These are phyloP conservation scores for Chalaropsis thielavioides DNA, from an alignment of 2,329 filamentous ascomycete genomes.

Conservation along the genomic window DNA sequence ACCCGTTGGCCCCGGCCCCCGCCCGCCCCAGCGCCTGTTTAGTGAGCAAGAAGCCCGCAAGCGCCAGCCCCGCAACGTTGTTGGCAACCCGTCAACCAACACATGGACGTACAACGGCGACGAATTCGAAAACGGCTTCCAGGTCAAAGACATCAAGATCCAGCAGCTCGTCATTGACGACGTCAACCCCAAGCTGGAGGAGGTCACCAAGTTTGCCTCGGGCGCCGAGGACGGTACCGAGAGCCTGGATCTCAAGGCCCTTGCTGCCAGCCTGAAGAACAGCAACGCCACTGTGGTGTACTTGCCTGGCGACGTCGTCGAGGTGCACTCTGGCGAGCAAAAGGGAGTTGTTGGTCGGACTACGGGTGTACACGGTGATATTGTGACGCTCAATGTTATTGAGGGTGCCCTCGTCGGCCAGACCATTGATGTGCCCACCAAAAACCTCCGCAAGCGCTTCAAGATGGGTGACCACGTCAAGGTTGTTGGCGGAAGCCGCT, in stretches of 20 bases:
- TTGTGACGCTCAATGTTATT: slow-evolving; percentile 74
- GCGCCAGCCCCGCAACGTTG: slow-evolving; percentile 51
- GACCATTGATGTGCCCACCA: slow-evolving; percentile 81
- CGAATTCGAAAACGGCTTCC: slow-evolving; percentile 82
- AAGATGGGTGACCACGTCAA: slow-evolving; percentile 92
- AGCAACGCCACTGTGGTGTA: slow-evolving; percentile 71
- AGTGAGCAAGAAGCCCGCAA: slow-evolving; percentile 88
- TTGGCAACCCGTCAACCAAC: slow-evolving; percentile 60
- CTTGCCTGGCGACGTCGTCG: slow-evolving; percentile 85
- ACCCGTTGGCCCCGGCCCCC: slow-evolving; percentile 42
- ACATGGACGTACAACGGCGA: slow-evolving; percentile 77
- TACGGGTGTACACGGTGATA: slow-evolving; percentile 74
- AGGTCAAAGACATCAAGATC: slow-evolving; percentile 86
- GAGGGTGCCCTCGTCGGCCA: slow-evolving; percentile 73
- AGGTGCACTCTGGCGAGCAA: slow-evolving; percentile 91
- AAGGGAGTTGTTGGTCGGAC: slow-evolving; percentile 79
- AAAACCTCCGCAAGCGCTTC: slow-evolving; percentile 86
- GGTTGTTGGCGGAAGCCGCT: slow-evolving; percentile 90
- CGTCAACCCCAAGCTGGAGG: slow-evolving; percentile 84
- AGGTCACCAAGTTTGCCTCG: slow-evolving; percentile 86
- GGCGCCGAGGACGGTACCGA: slow-evolving; percentile 84
- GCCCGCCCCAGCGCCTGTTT: slow-evolving; percentile 79
- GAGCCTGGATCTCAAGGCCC: slow-evolving; percentile 78
- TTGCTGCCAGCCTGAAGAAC: slow-evolving; percentile 80
- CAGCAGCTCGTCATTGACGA: slow-evolving; percentile 73